Conservation (phyloP, 73 alveolate genomes). For the Stentor coeruleus region DNA sequence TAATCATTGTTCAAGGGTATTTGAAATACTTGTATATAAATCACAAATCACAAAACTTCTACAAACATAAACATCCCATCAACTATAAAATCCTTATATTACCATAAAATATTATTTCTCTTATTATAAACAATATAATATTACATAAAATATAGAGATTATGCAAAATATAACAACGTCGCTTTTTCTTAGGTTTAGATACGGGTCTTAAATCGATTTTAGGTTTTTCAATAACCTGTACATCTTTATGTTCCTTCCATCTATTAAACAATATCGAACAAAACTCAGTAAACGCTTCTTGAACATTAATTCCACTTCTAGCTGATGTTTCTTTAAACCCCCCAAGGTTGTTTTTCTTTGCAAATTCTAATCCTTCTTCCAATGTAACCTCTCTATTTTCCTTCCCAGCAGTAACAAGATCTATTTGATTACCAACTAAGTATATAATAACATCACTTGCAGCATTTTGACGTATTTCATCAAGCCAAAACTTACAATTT, state of each 20-base stretch:
- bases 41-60: no score
- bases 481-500: slow-evolving; percentile 31
- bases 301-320: not conserved
- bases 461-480: slow-evolving; percentile 37
- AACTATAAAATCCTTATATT: no score
- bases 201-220: no score
- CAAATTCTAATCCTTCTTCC: slow-evolving; percentile 63
- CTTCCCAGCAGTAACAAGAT: slow-evolving; percentile 34
- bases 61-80: no score
- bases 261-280: not conserved
- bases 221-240: not conserved
- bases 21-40: no score
- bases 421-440: slow-evolving; percentile 57
- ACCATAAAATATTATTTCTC: no score
- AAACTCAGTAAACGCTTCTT: not conserved
- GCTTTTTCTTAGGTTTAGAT: no score
- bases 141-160: no score
- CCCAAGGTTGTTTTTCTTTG: slow-evolving; percentile 26
- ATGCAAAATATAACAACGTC: no score
- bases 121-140: no score
- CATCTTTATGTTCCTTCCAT: not conserved
- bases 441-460: slow-evolving; percentile 27
- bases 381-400: slow-evolving; percentile 43
- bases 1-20: no score
- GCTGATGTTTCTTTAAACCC: slow-evolving; percentile 1